Base-by-base conservation (phyloP, 129 eudicot genomes). In the Centaurea solstitialis region DNA sequence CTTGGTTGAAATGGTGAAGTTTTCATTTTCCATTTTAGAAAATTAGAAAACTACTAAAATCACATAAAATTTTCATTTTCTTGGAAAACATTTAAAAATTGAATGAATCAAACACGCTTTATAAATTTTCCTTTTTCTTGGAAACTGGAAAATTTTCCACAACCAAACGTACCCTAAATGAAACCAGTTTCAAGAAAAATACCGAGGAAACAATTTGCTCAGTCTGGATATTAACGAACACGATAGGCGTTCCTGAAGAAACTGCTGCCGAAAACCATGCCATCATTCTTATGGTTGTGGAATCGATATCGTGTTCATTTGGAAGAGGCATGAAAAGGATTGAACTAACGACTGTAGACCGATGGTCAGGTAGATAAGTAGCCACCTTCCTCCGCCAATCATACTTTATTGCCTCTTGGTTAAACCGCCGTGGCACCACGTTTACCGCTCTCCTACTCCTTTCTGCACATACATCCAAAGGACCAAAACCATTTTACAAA, bases 251-350 rank as follows among this genome's bases (percentile, higher is more conserved):
- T 35, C 93, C 93, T 22, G 91, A 90, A 74, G 93, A 87, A 47
- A 90, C 87, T 67, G 91, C 88, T 41, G 91, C 91, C 7, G 88
- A 77, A 71, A 90, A 90, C 93, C 93, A 90, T 3, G 93, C 93
- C 91, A 87, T 90, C 15, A 89, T 85, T 79, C 93, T 83, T 0
- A 47, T 81, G 41, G 85, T 85, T 7, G 83, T 86, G 22, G 83
- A 75, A 18, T 87, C 88, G 0, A 74, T 35, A 65, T 76, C 70
- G 24, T 80, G 80, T 76, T 90, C 91, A 9, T 50, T 83, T 10
- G 85, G 73, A 72, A 83, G 78, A 33, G 91, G 85, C 89, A 83
- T 90, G 81, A 90, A 87, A 9, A 90, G 61, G 15, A 90, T 83
- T 0, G 93, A 87, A 47, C 87, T 87, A 78, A 90, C 86, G 5